phyloP scores from a whole-genome alignment of 2,329 filamentous ascomycete species.

The Alternaria arbusti region DNA sequence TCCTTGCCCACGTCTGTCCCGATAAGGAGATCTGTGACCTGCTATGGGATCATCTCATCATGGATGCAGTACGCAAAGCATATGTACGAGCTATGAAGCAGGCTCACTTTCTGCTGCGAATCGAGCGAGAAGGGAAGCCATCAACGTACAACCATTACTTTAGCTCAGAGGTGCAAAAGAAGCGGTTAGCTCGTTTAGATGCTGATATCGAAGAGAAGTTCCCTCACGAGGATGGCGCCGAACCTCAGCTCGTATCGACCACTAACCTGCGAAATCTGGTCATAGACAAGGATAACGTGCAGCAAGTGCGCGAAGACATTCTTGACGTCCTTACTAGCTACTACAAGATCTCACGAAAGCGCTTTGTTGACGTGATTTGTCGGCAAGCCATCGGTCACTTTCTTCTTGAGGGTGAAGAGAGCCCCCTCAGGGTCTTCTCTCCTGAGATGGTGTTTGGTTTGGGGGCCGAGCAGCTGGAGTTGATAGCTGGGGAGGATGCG shows the following conservation, averaged over 20 bases:
- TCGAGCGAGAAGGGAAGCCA: constrained; percentile 57
- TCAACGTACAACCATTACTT: constrained; percentile 63
- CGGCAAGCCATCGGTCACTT: constrained; percentile 64
- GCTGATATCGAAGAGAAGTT: not conserved
- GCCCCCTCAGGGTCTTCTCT: constrained; percentile 16
- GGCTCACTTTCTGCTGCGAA: constrained; percentile 58
- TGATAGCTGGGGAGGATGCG: constrained; percentile 19
- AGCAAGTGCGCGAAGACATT: constrained; percentile 55
- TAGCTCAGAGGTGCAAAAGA: constrained; percentile 45
- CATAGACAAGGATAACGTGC: constrained; percentile 28
- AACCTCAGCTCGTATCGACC: not conserved
- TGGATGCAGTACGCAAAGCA: constrained; percentile 53
- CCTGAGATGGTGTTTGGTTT: constrained; percentile 10
- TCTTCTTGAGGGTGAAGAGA: constrained; percentile 58
- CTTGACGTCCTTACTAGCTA: constrained; percentile 67
- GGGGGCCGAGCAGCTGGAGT: constrained; percentile 12
- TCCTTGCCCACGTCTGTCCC: constrained; percentile 53
- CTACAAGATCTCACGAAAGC: constrained; percentile 66
- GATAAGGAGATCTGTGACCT: constrained; percentile 53
- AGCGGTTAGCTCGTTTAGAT: constrained; percentile 26
- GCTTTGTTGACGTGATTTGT: constrained; percentile 69
- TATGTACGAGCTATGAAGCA: constrained; percentile 61
- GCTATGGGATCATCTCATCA: constrained; percentile 53
- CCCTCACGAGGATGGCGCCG: not conserved
- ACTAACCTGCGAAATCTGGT: not conserved